These are phyloP conservation scores for Rhizopus delemar DNA, from an alignment of 371 early-diverging fungal genomes.

Conservation along the genomic window DNA sequence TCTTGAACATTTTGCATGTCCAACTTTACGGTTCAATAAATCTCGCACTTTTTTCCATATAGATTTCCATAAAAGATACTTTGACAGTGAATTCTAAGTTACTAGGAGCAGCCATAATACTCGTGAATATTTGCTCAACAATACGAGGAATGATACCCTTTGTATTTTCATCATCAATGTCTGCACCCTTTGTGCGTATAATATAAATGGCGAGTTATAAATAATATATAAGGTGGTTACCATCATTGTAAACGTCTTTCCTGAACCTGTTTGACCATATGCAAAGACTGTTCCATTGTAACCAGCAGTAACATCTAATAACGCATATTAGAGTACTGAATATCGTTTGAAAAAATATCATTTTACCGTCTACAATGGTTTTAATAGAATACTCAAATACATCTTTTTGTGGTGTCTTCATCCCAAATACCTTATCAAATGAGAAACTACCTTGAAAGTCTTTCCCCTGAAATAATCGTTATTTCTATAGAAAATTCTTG, in stretches of 20 bases:
- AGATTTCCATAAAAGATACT: constrained; percentile 97
- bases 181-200: constrained; percentile 56
- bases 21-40: constrained; percentile 78
- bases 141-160: constrained; percentile 94
- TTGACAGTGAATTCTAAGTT: constrained; percentile 90
- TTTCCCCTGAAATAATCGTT: constrained; percentile 63
- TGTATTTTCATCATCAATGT: constrained; percentile 82
- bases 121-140: constrained; percentile 85
- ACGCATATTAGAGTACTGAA: neutral
- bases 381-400: constrained; percentile 89
- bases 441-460: constrained; percentile 84
- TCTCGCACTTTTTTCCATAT: constrained; percentile 98
- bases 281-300: constrained; percentile 98
- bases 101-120: constrained; percentile 79
- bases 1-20: neutral
- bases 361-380: constrained; percentile 85
- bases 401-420: constrained; percentile 75
- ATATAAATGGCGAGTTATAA: constrained; percentile 8
- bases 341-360: neutral
- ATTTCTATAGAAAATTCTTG: neutral
- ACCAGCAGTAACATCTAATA: constrained; percentile 63
- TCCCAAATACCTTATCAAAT: constrained; percentile 89
- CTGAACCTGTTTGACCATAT: constrained; percentile 96
- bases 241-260: constrained; percentile 99
- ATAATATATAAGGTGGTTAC: constrained; percentile 59